Base-by-base conservation (phyloP, 495 filamentous ascomycete genomes). In the Penicillium canariense region DNA sequence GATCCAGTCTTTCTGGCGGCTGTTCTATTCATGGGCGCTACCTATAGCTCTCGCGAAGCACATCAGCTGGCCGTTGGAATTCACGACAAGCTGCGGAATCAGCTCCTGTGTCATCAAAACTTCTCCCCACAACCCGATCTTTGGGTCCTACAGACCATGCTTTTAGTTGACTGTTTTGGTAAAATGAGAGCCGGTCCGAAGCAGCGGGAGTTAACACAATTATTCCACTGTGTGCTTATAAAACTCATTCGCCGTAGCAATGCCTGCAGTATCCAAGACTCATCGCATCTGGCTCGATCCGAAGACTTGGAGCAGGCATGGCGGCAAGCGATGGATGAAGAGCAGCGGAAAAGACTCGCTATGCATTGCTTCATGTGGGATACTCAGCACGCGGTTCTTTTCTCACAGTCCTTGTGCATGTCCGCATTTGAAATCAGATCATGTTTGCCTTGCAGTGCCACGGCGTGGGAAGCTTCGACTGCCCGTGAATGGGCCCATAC, bases 291-390 rank as follows among this genome's bases (percentile, higher is more conserved):
- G 48, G 14, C 58, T 64, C 39, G 50, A 52, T 34, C 60, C 30
- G 58, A 63, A 0, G 65, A 74, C 44, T 47, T 71, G 5, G 71
- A 80, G 2, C 32, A 56, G 20, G 58, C 66, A n/a, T 83, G 80
- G 81, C 61, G 60, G 50, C 59, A 63, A 5, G 77, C 76, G 65
- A 74, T 78, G 52, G 71, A 79, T 36, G 74, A 68, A 6, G 80
- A 84, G 55, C 80, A 84, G 52, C 74, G 76, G 27, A 79, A 81
- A 62, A 71, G 79, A 23, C 62, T 83, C 6, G 75, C 77, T 0
- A 71, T 83, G 44, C 69, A 80, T 26, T 81, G 77, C 51, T 85
- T 84, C 54, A 81, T 84, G 74, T 82, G 79, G 81, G 80, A 82
- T 52, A 79, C 76, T 0, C 78, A 82, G 56, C 79, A 81, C 53